These are phyloP conservation scores for Myriosclerotinia scirpicola DNA, from an alignment of 2,329 filamentous ascomycete species.

Conservation along the genomic window DNA sequence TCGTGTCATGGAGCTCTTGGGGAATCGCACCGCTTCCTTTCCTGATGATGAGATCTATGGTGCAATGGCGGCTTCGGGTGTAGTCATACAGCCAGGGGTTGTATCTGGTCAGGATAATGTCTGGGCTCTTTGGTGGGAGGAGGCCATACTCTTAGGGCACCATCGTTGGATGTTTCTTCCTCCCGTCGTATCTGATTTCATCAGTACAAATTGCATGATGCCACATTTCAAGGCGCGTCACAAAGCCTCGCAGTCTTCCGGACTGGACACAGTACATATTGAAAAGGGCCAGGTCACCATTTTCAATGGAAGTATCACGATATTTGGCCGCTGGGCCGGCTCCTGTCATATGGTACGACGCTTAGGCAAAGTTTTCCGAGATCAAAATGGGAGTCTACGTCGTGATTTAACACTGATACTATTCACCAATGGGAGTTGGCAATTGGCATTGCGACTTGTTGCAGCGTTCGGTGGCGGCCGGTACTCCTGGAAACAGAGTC, in stretches of 20 bases:
- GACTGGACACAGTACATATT: slow-evolving; percentile 7
- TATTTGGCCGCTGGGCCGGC: slow-evolving; percentile 2
- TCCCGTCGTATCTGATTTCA: background rate
- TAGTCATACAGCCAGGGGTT: slow-evolving; percentile 10
- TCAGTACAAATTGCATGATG: slow-evolving; percentile 9
- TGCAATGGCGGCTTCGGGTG: slow-evolving; percentile 21
- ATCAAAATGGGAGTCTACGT: background rate
- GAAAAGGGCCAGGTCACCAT: background rate
- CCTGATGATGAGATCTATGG: slow-evolving; percentile 22
- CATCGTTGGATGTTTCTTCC: slow-evolving; percentile 21
- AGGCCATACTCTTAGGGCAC: slow-evolving; percentile 17
- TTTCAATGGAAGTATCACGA: background rate
- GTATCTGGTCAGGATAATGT: slow-evolving; percentile 9
- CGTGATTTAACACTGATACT: slow-evolving; percentile 12
- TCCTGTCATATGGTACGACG: slow-evolving; percentile 6
- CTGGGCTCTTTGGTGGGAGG: slow-evolving; percentile 21
- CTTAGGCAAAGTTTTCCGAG: background rate
- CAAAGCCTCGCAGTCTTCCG: slow-evolving; percentile 6
- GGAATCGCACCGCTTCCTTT: slow-evolving; percentile 19
- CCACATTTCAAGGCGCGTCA: slow-evolving; percentile 10
- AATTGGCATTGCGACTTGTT: slow-evolving; percentile 10
- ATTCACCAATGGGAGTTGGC: slow-evolving; percentile 4
- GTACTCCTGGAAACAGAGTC: slow-evolving; percentile 13
- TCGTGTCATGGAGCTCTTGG: slow-evolving; percentile 22
- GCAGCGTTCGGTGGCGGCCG: background rate